Evolutionary conservation across 139 green algal genomes (phyloP), one percentile per base, ranked within the genome.

Genomic region (Zygnema circumcarinatum): DNA sequence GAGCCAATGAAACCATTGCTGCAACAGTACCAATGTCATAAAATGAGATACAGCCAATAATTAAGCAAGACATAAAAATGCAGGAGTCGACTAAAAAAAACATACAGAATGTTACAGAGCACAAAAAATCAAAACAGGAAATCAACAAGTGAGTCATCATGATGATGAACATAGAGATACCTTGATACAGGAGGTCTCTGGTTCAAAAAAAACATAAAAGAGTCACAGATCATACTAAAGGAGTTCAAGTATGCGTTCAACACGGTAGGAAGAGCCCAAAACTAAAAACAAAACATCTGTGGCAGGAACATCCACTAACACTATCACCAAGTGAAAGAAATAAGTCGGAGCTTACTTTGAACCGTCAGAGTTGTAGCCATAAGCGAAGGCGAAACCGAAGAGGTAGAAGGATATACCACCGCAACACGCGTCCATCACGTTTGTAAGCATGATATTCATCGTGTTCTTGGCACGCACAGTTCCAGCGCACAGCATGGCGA

Each of bases 371-470:
- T 78, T 40, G 16, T 29, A 56, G 16, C 95, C 95, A 69, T 91
- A 96, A 0, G 95, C 94, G 83, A 97, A 94, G 1, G 67, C 94
- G 33, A 81, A 96, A 7, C 94, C 92, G 52, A 94, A 91, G 16
- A 88, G 36, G 54, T 86, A 98, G 40, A 88, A 98, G 52, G 79
- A 88, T 56, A 97, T 85, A 72, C 92, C 92, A 36, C 93, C 95
- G 1, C 94, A 91, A 39, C 89, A 92, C 0, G 94, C 94, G 76
- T 98, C 95, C 79, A 98, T 80, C 0, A 98, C 91, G 47, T 95
- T 97, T 88, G 95, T 94, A n/a, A 98, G 93, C 62, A 98, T 89
- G 84, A 98, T 98, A 92, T 98, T 98, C 92, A 95, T 95, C 25
- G 93, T 95, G 93, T 98, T 98, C 92, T 98, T 98, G 53, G 91